Base-by-base conservation (phyloP, 352 stramenopile species). In the Globisporangium radiosum region DNA sequence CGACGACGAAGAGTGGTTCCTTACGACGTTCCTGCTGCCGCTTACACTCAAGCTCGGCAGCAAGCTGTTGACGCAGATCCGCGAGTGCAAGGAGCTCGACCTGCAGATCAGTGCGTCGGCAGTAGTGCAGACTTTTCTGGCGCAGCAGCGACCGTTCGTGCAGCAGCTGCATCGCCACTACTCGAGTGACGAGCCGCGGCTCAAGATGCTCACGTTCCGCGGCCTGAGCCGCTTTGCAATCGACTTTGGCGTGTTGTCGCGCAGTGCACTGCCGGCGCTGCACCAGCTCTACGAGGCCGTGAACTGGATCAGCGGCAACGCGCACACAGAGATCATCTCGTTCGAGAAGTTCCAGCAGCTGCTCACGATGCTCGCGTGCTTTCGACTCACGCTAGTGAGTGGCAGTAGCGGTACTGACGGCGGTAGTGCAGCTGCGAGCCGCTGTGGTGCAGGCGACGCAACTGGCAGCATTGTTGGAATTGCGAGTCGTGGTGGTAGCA, bases 281-380 rank as follows among this genome's bases (percentile, higher is more conserved):
- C 69, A 83, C 48, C 79, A 81, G 19, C 57, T 88, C 3, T 76
- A 81, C 54, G 78, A 88, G 47, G 73, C 78, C 6, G 60, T 83
- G 43, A 84, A 88, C 50, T 88, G 78, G 78, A 86, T 86, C 50
- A 79, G 68, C n/a, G 78, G 75, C 37, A 76, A 75, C 54, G 69
- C 78, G 1, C 77, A 86, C 59, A 86, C 78, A 0, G 75, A 85
- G 40, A 66, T 88, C 51, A 75, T 88, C 50, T 86, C 78, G 25
- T 86, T 85, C 33, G 75, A 88, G 54, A 88, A 88, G 59, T 86
- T 88, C 59, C 71, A 82, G 53, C 59, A 81, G 47, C 33, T 82
- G 2, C 57, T 85, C 10, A 65, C 68, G 15, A 68, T 77, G 40
- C 38, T 85, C 8, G 71, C 75, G 8, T 57, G 59, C 10, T 47